Conservation (phyloP, 805 yeast species). For the Brettanomyces anomalus region DNA sequence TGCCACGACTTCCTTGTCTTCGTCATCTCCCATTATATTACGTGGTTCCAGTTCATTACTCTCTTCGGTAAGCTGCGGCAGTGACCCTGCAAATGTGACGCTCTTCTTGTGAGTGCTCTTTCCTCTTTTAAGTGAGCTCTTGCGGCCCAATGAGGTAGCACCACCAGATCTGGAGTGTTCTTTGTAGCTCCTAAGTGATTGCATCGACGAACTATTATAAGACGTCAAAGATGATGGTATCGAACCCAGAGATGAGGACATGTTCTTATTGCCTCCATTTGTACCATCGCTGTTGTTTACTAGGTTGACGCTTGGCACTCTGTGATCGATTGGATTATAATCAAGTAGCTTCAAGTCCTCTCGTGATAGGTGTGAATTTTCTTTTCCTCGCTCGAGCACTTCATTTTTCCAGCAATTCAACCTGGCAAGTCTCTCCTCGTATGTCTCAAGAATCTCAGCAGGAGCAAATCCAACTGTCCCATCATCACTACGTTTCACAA, state of each 20-base stretch:
- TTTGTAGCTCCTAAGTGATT: not conserved
- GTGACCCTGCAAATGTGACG: conserved; percentile 21
- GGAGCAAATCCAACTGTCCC: conserved; percentile 81
- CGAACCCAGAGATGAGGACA: not conserved
- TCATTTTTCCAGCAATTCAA: conserved; percentile 90
- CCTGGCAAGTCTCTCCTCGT: conserved; percentile 83
- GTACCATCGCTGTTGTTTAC: conserved; percentile 5
- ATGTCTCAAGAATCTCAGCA: conserved; percentile 89
- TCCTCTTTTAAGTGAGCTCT: conserved; percentile 18
- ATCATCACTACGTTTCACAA: conserved; percentile 44
- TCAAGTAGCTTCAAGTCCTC: conserved; percentile 20
- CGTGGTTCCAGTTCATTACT: conserved; percentile 5
- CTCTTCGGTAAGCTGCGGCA: conserved; percentile 2
- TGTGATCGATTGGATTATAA: not conserved
- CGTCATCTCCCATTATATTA: conserved; percentile 10
- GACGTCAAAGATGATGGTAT: not conserved
- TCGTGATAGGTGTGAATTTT: conserved; percentile 10
- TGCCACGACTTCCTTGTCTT: conserved; percentile 20
- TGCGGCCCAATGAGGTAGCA: conserved; percentile 8
- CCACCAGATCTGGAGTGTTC: too few relatives aligned
- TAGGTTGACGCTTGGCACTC: not conserved
- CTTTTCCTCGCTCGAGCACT: conserved; percentile 38
- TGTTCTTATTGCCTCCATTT: not conserved
- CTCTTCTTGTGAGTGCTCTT: conserved; percentile 18
- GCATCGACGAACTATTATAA: not conserved